Evolutionary conservation across 208 protist species (phyloP), one percentile per base, ranked within the genome.

Genomic region (Wallacemonas sp.): DNA sequence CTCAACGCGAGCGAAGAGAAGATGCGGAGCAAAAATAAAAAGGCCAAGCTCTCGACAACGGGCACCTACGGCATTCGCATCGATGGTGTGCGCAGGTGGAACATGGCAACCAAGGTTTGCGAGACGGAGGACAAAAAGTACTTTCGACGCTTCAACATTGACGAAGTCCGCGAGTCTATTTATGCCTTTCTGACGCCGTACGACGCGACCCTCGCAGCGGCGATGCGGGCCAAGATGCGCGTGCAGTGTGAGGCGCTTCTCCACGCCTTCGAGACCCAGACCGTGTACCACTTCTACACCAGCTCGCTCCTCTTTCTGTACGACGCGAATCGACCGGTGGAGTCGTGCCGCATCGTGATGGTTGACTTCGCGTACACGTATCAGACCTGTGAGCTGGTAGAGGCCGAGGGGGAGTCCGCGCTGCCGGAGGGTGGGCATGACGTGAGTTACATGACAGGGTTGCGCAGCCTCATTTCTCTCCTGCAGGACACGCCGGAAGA

Each of bases 291-390:
- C 49, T 78, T 82, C 57, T 82, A 73, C 55, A 82, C 76, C 11
- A 76, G 70, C 33, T 82, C 76, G n/a, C 44, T 82, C 36, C 57
- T 82, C 29, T 70, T 82, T 74, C 56, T 82, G 23, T 82, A 78
- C 61, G 76, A 82, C 57, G 76, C 71, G 26, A 62, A 60, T 19
- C 33, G 61, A 0, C 76, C 76, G 29, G 21, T 78, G 30, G 26
- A 66, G 19, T 72, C 76, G 17, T 39, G 57, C 44, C 65, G 71
- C 12, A 58, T 82, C 14, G 76, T 78, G 14, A 82, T 82, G 76
- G 71, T 82, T 1, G 76, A 82, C 55, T 82, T 82, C 30, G 76
- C 76, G 9, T 78, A 78, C 58, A 74, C 71, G 17, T 82, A 82
- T 27, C 63, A 58, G 57, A 33, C 65, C 54, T 2, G 52, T 56